These are phyloP conservation scores for Fimicolochytrium jonesii DNA, from an alignment of 192 early-diverging fungal genomes.

Conservation along the genomic window DNA sequence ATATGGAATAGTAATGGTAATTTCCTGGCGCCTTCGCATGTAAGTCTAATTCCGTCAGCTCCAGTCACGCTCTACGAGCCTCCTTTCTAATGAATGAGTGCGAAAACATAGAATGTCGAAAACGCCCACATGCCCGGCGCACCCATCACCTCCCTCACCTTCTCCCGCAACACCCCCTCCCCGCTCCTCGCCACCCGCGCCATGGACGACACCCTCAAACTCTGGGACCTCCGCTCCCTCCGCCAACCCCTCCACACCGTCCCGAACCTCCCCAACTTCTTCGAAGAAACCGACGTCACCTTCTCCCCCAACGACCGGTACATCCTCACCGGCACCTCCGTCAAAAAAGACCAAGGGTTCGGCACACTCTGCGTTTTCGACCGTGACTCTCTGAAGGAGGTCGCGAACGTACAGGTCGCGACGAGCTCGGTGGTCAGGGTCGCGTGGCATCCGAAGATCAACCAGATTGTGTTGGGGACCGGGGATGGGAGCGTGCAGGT, in stretches of 20 bases:
- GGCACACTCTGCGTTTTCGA: conserved; percentile 67
- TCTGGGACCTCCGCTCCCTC: conserved; percentile 86
- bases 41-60: conserved; percentile 35
- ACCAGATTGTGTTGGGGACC: conserved; percentile 82
- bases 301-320: conserved; percentile 78
- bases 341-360: conserved; percentile 62
- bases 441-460: conserved; percentile 81
- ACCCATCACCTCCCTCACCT: conserved; percentile 65
- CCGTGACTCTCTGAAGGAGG: conserved; percentile 51
- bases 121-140: conserved; percentile 66
- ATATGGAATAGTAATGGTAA: conserved; percentile 69
- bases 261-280: conserved; percentile 54
- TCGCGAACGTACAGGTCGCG: conserved; percentile 47
- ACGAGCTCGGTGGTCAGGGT: conserved; percentile 58
- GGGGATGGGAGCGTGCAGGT: conserved; percentile 71
- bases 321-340: conserved; percentile 74
- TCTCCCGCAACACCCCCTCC: conserved; percentile 61
- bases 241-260: conserved; percentile 58
- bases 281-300: conserved; percentile 73
- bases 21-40: conserved; percentile 60
- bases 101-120: conserved; percentile 58
- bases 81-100: too few species aligned
- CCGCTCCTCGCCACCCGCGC: conserved; percentile 72
- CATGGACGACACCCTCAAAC: conserved; percentile 84
- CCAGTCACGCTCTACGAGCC: too few species aligned